Base-by-base conservation (phyloP, 164 flowering plant genomes). In the Stephania japonica region DNA sequence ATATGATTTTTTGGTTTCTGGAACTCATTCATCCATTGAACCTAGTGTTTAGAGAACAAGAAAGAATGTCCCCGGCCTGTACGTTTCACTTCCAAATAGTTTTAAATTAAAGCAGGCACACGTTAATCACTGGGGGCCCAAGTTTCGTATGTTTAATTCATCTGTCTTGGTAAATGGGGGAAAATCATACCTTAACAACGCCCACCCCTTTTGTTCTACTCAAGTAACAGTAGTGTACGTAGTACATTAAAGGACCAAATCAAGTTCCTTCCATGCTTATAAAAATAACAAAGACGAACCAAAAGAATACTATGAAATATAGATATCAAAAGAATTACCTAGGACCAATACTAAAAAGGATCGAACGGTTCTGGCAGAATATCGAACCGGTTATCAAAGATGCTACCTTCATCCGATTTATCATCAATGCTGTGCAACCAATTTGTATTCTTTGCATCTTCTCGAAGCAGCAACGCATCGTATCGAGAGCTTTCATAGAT, bases 401-500 rank as follows among this genome's bases (percentile, higher is more conserved):
- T 78, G 44, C 82, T 78, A 26, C 84, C 91, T 75, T 83, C 87
- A 75, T 93, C 97, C 26, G 87, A 82, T 76, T 80, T 86, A 77
- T 87, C 96, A 63, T 94, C 93, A 7, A 84, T 25, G 70, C 88
- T 85, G 74, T 85, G 97, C 78, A 95, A 83, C 99, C 99, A 95
- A 73, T 84, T 90, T 25, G 91, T 88, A 82, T 88, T 91, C 81
- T 87, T 91, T 80, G 85, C 73, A 75, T 93, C 99, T 77, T 93
- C 98, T 81, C 88, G 90, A 21, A 90, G 89, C 69, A 95, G 79
- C 69, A 95, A 82, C 14, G 93, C 83, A 75, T 95, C 99, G 47
- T 95, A 95, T 7, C 99, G 82, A 18, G 98, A 86, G 82, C 99
- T 93, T 77, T 88, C 96, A 65, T 87, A 93, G 7, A 88, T 83